Evolutionary conservation across 176 grass and related monocot genomes (phyloP), one percentile per base, ranked within the genome.

Genomic region (Themeda triandra): DNA sequence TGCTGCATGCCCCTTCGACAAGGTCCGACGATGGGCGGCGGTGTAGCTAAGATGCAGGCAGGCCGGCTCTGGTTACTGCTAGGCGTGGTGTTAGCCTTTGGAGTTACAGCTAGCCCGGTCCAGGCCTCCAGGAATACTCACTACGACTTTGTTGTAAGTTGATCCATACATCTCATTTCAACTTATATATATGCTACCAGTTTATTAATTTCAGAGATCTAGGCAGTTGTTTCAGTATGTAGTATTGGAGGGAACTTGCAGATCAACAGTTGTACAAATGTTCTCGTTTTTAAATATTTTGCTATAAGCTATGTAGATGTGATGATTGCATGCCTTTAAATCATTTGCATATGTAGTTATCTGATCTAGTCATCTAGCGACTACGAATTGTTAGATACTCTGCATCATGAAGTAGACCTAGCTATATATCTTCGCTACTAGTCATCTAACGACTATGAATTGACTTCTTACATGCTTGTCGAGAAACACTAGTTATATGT

Each of bases 101-200:
- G n/a, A 2, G 77, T 32, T 68, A 70, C 69, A 32, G 39, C 79
- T 63, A 60, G 5, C 77, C 82, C 82, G 2, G 29, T 32, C 39
- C 77, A 77, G 14, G 82, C 71, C 1, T 39, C 77, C 77, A 89
- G 71, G 70, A 32, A 54, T 53, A 45, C 27, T 21, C 83, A 81
- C 71, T 89, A 89, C 6, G 63, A 89, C 81, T 89, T 85, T 71
- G 62, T 39, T 13, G 87, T 89, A 64, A 89, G 87, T 80, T n/a
- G n/a, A 78, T 53, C 67, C 1, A 42, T 23, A 54, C 2, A 44
- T 44, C 13, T 71, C 40, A 10, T 40, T 45, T 58, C 15, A 3
- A 24, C 25, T 12, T 28, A 6, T 37, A 69, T 69, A 15, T 36
- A 70, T 14, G n/a, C n/a, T 19, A 19, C 49, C 18, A 54, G 17